These are phyloP conservation scores for Aspergillus floridensis DNA, from an alignment of 2,329 filamentous ascomycete species.

Conservation along the genomic window DNA sequence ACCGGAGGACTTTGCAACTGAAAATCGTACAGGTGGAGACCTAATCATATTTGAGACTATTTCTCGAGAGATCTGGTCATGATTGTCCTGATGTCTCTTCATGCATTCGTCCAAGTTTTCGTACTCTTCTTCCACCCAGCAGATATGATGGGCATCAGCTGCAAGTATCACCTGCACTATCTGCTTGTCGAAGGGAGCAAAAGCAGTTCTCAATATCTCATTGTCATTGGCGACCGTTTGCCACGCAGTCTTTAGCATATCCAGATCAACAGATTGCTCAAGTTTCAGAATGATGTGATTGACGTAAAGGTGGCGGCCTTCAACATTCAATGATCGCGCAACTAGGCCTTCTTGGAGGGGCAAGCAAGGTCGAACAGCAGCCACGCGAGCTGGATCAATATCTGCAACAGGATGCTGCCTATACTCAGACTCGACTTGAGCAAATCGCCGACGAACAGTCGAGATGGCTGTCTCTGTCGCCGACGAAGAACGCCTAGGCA, in stretches of 20 bases:
- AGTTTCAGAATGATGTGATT: slow-evolving; percentile 41
- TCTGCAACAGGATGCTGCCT: slow-evolving; percentile 11
- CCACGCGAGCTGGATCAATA: slow-evolving; percentile 13
- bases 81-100: slow-evolving; percentile 4
- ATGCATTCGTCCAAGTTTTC: slow-evolving; percentile 15
- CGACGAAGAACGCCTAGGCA: slow-evolving; percentile 17
- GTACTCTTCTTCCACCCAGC: slow-evolving; percentile 23
- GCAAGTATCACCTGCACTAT: slow-evolving; percentile 37
- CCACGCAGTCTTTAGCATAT: slow-evolving; percentile 29
- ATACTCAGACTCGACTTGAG: slow-evolving; percentile 22
- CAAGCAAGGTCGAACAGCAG: slow-evolving; percentile 27
- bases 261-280: slow-evolving; percentile 25
- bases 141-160: slow-evolving; percentile 10
- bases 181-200: slow-evolving; percentile 34
- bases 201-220: slow-evolving; percentile 41
- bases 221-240: slow-evolving; percentile 28
- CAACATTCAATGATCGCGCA: slow-evolving; percentile 36
- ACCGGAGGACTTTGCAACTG: slow-evolving; percentile 15
- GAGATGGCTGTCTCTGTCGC: slow-evolving; percentile 1
- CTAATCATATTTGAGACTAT: slow-evolving; percentile 28
- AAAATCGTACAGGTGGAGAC: slow-evolving; percentile 29
- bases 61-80: slow-evolving; percentile 19
- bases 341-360: slow-evolving; percentile 36
- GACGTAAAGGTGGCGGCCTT: slow-evolving; percentile 35
- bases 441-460: slow-evolving; percentile 12